Evolutionary conservation across 2,329 filamentous ascomycete species (phyloP).

Genomic region (Tolypocladium amazonense): DNA sequence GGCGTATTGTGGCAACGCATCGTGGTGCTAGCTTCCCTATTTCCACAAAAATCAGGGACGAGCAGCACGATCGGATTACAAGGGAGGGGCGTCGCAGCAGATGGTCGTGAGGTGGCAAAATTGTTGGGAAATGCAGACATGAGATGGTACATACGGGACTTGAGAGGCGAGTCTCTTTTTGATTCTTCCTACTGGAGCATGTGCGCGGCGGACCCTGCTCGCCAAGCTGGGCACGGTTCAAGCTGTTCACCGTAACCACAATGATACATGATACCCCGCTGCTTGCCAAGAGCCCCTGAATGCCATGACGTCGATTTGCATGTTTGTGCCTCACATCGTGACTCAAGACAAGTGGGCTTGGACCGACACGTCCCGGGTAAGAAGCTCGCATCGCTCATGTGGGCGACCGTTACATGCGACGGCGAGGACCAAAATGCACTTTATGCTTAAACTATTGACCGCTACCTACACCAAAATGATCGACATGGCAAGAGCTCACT

Average conservation of each 20-base stretch:
- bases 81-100: neutral
- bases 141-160: neutral
- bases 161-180: neutral
- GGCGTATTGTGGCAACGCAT: neutral
- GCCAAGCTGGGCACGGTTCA: constrained; percentile 1
- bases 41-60: too few species aligned
- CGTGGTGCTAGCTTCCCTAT: neutral
- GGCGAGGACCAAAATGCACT: neutral
- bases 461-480: neutral
- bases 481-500: neutral
- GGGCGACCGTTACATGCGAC: neutral
- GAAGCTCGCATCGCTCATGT: neutral
- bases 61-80: neutral
- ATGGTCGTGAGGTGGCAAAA: neutral
- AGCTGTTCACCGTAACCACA: constrained; percentile 2
- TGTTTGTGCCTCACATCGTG: neutral
- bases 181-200: neutral
- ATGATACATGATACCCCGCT: constrained; percentile 7
- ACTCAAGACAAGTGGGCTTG: too few species aligned
- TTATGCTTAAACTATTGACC: neutral
- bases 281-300: neutral
- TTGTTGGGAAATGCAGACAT: neutral
- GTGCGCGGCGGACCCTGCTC: neutral
- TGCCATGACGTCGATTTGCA: neutral
- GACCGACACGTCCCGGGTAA: neutral